Conservation (phyloP, 495 filamentous ascomycete species). For the Aspergillus kassunensis region DNA sequence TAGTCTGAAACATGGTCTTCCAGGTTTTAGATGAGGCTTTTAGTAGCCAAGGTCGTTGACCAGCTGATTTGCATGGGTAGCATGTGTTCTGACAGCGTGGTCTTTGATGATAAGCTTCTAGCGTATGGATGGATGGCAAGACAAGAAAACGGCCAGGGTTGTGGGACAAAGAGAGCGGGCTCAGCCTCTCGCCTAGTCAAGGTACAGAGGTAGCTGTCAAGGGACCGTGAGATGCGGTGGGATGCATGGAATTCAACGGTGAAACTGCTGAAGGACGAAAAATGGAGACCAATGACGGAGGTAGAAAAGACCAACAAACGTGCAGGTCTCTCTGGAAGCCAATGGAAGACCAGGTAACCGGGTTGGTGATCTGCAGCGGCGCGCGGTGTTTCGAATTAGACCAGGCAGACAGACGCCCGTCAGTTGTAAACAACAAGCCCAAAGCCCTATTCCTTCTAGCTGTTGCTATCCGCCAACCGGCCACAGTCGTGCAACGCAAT, state of each 20-base stretch:
- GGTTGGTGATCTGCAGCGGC: conserved; percentile 11
- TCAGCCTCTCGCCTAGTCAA: too few relatives aligned
- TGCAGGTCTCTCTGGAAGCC: neutral
- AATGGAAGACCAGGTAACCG: conserved; percentile 1
- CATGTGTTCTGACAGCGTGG: neutral
- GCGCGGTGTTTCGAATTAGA: neutral
- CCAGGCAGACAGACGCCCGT: neutral
- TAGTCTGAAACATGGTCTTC: too few relatives aligned
- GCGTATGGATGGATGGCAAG: neutral
- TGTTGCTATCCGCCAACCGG: conserved; percentile 15
- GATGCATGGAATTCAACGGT: neutral
- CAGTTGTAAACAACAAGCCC: conserved; percentile 15
- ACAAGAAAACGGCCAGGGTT: neutral
- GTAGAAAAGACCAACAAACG: conserved; percentile 12
- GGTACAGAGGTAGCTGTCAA: too few relatives aligned
- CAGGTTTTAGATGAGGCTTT: neutral
- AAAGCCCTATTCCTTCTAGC: conserved; percentile 22
- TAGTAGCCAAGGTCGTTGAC: neutral
- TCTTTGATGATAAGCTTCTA: conserved; percentile 2
- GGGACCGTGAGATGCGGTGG: neutral
- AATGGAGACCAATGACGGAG: conserved; percentile 3
- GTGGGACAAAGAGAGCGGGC: neutral
- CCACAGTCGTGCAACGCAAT: conserved; percentile 9
- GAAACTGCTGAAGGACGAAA: neutral
- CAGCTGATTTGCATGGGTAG: conserved; percentile 13